Conservation (phyloP, 768 basidiomycete genomes). For the Tulasnella sp. region DNA sequence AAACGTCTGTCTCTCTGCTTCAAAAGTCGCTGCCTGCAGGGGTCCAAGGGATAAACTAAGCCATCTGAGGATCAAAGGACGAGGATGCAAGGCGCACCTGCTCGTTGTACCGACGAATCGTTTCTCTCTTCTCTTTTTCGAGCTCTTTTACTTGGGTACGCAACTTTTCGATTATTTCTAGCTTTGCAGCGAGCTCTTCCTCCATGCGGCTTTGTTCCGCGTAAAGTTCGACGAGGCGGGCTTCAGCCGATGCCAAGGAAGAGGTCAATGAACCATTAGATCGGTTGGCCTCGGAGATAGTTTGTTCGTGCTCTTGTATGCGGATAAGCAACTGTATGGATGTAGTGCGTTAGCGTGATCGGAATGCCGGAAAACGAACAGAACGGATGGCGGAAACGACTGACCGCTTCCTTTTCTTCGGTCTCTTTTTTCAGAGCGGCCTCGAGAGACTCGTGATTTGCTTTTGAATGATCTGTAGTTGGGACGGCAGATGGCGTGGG, state of each 20-base stretch:
- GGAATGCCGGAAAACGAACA: conserved; percentile 17
- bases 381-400: conserved; percentile 32
- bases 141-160: conserved; percentile 75
- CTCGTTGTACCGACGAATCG: conserved; percentile 80
- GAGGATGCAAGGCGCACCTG: conserved; percentile 54
- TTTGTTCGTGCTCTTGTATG: conserved; percentile 74
- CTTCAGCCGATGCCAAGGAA: conserved; percentile 63
- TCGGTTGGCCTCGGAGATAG: conserved; percentile 54
- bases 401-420: conserved; percentile 75
- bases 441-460: conserved; percentile 48
- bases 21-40: conserved; percentile 74
- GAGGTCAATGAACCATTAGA: conserved; percentile 66
- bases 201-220: conserved; percentile 78
- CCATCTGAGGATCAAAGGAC: background rate
- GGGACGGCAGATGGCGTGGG: background rate
- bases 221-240: conserved; percentile 73
- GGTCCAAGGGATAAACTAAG: conserved; percentile 26
- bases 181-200: conserved; percentile 72
- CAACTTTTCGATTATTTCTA: conserved; percentile 80
- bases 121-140: conserved; percentile 83
- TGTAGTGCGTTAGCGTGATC: conserved; percentile 12
- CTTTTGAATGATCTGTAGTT: background rate
- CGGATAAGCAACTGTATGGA: conserved; percentile 64
- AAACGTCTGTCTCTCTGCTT: conserved; percentile 86
- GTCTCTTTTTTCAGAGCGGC: conserved; percentile 70